Percentiles rank a stretch among this genome's conserved stretches.
Evolutionary conservation across 306 rosid species (phyloP).

Genomic region (Geum urbanum): DNA sequence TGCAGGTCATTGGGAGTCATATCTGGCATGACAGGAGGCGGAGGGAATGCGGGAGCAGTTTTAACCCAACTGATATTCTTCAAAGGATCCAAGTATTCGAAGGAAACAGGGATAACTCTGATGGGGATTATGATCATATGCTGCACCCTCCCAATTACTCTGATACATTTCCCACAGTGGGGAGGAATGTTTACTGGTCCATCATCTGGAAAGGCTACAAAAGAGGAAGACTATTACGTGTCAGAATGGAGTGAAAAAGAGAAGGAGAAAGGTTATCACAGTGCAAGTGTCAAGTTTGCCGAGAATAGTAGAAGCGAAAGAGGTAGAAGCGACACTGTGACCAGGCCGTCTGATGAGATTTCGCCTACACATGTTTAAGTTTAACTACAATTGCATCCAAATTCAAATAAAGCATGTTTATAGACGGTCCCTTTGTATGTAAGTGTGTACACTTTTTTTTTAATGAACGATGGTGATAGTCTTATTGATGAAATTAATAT

Average conservation of each 20-base stretch:
- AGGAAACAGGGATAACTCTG: conserved; percentile 74
- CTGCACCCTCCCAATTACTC: conserved; percentile 55
- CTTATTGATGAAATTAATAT: too few relatives aligned
- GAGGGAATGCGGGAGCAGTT: conserved; percentile 90
- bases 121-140: conserved; percentile 79
- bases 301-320: conserved; percentile 67
- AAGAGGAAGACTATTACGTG: conserved; percentile 77
- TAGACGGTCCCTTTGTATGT: too few relatives aligned
- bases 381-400: conserved; percentile 17
- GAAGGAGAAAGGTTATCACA: conserved; percentile 52
- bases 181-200: conserved; percentile 82
- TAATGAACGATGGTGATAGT: too few relatives aligned
- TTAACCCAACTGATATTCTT: conserved; percentile 76
- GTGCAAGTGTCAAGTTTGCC: conserved; percentile 65
- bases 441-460: too few relatives aligned
- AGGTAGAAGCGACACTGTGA: conserved; percentile 31
- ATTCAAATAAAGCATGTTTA: too few relatives aligned
- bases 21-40: conserved; percentile 95
- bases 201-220: conserved; percentile 32
- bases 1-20: conserved; percentile 77
- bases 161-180: conserved; percentile 82
- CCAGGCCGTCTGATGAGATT: conserved; percentile 41
- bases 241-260: conserved; percentile 70
- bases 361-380: conserved; percentile 13
- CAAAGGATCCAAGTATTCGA: conserved; percentile 66